phyloP scores from a whole-genome alignment of 2,329 filamentous ascomycete species.

The Elsinoe ampelina region DNA sequence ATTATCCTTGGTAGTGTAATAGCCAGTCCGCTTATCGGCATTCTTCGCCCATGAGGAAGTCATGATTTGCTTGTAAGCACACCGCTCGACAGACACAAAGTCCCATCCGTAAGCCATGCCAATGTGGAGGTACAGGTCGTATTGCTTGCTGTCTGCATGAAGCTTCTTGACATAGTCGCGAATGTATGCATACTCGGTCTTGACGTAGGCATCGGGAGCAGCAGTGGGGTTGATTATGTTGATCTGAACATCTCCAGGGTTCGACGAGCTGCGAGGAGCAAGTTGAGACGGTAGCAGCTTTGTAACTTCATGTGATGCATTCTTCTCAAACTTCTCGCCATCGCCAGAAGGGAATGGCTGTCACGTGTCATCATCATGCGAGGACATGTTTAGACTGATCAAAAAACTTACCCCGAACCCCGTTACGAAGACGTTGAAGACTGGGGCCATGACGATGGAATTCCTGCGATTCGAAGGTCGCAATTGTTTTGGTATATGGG shows the following conservation, averaged over 20 bases:
- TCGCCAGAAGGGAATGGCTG: slow-evolving; percentile 14
- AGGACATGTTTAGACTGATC: background rate
- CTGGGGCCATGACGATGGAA: background rate
- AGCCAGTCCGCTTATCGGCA: background rate
- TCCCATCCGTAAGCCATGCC: slow-evolving; percentile 16
- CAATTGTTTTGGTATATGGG: background rate
- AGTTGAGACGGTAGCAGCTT: slow-evolving; percentile 11
- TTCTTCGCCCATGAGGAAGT: slow-evolving; percentile 10
- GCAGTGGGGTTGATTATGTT: slow-evolving; percentile 15
- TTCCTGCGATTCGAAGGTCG: background rate
- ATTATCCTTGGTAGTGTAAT: slow-evolving; percentile 12
- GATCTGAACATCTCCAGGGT: slow-evolving; percentile 7
- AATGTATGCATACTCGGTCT: slow-evolving; percentile 14
- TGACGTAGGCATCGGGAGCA: background rate
- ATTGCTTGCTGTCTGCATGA: slow-evolving; percentile 4
- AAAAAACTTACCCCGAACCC: slow-evolving; percentile 14
- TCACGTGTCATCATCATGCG: background rate
- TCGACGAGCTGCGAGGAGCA: background rate
- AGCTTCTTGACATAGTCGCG: slow-evolving; percentile 10
- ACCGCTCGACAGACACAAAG: slow-evolving; percentile 13
- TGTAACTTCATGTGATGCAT: slow-evolving; percentile 15
- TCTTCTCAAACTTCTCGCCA: slow-evolving; percentile 7
- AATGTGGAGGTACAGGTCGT: slow-evolving; percentile 14
- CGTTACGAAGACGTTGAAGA: slow-evolving; percentile 15
- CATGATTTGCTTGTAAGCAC: slow-evolving; percentile 15